A percentile compares a stretch with the other conserved stretches of the same genome.
phyloP scores from a whole-genome alignment of 2,329 filamentous ascomycete species.

The Pseudogymnoascus sp. region DNA sequence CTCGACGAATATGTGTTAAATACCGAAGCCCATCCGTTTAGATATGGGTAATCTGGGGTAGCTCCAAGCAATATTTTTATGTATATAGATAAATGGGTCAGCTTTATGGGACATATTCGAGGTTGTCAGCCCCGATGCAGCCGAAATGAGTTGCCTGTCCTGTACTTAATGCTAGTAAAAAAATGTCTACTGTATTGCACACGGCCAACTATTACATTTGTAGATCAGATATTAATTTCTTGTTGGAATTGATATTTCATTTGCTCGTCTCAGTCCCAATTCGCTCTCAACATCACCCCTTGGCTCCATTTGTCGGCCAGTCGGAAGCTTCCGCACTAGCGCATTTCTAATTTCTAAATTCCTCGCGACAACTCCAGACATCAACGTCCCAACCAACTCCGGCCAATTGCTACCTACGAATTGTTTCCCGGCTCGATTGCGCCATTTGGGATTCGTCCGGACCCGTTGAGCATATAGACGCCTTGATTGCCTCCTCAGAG shows the following conservation, averaged over 20 bases:
- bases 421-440: background rate
- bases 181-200: background rate
- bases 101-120: background rate
- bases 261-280: background rate
- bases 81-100: background rate
- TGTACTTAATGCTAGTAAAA: background rate
- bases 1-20: conserved; percentile 52
- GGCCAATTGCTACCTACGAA: conserved; percentile 4
- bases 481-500: conserved; percentile 1
- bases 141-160: background rate
- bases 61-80: background rate
- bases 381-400: background rate
- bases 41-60: conserved; percentile 11
- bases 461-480: background rate
- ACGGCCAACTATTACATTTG: background rate
- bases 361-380: conserved; percentile 9
- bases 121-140: background rate
- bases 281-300: background rate
- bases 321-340: conserved; percentile 10
- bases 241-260: background rate
- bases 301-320: background rate
- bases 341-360: conserved; percentile 5
- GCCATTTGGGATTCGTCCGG: background rate
- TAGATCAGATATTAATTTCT: background rate
- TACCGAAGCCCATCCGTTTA: conserved; percentile 27